Base-by-base conservation (phyloP, 345 rosid genomes). In the Eucalyptus paniculata region DNA sequence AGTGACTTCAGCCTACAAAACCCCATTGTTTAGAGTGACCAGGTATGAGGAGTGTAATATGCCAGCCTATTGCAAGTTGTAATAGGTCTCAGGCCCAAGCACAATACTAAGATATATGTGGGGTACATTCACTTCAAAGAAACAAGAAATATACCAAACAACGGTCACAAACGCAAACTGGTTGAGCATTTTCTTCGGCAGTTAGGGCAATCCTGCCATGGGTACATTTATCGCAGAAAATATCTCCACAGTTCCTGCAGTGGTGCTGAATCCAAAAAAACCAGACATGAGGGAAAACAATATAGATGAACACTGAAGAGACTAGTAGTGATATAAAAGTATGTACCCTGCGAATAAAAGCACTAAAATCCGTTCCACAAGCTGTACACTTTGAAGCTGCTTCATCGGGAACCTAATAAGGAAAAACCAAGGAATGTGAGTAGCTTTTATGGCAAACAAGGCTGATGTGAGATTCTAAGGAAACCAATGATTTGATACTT, bases 201-300 rank as follows among this genome's bases (percentile, higher is more conserved):
- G 97, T 98, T 86, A 98, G 98, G 90, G 98, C 97, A 92, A 93
- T 96, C 93, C 99, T 95, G 86, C 99, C 99, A 82, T 95, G 96
- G 45, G 98, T 98, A 87, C 99, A 98, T 92, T 97, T 98, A 96
- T 98, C 99, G 90, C 99, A 98, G 93, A 96, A 98, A 89, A 98
- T 96, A 92, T 98, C 99, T 86, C 99, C 99, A 90, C 99, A 98
- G 89, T 98, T 98, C 93, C 99, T 94, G 93, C 99, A 98, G 90
- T 98, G 99, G 93, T 97, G 99, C 99, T 98, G 97, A 47, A 87
- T 19, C 89, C 72, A 44, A 90, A 65, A 87, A 8, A 88, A 32
- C 12, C 47, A 72, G 50, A 86, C 87, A 86, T 44, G 86, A 83
- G 86, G 58, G 28, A 45, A 50, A 21, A 86, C 23, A 34, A 44